A percentile compares a stretch with the other conserved stretches of the same genome.
phyloP scores from a whole-genome alignment of 495 filamentous ascomycete species.

The Massariosphaeria phaeospora region DNA sequence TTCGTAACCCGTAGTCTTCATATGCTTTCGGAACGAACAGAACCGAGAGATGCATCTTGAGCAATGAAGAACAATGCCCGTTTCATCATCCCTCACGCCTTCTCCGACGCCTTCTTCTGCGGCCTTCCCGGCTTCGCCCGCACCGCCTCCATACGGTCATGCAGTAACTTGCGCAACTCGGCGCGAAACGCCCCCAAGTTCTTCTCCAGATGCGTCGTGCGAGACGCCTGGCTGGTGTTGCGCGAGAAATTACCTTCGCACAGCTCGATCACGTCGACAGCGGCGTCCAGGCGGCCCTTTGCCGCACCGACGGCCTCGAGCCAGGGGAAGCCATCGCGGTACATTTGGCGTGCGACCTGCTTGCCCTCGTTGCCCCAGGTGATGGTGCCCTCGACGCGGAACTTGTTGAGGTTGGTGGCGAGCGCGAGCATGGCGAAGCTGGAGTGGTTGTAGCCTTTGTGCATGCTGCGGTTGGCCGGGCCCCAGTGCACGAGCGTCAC shows the following conservation, averaged over 20 bases:
- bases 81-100: too few species aligned
- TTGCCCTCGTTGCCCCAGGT: slow-evolving; percentile 3
- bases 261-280: slow-evolving; percentile 30
- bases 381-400: slow-evolving; percentile 28
- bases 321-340: slow-evolving; percentile 34
- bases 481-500: slow-evolving; percentile 29
- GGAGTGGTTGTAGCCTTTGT: slow-evolving; percentile 32
- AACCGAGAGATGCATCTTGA: too few species aligned
- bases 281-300: slow-evolving; percentile 29
- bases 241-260: slow-evolving; percentile 5
- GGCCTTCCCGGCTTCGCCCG: too few species aligned
- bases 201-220: background rate
- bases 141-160: too few species aligned
- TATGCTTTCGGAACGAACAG: too few species aligned
- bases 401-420: slow-evolving; percentile 30
- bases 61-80: too few species aligned
- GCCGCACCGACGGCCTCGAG: slow-evolving; percentile 32
- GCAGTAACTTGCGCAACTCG: slow-evolving; percentile 13
- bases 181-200: slow-evolving; percentile 6
- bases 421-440: slow-evolving; percentile 28
- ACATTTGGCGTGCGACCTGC: slow-evolving; percentile 30
- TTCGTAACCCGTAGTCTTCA: too few species aligned
- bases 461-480: slow-evolving; percentile 2
- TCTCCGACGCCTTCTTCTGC: too few species aligned
- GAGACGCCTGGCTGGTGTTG: background rate